A percentile compares a stretch with the other conserved stretches of the same genome.
These are phyloP conservation scores for Hypholoma fasciculare DNA, from an alignment of 768 basidiomycete genomes.

Conservation along the genomic window DNA sequence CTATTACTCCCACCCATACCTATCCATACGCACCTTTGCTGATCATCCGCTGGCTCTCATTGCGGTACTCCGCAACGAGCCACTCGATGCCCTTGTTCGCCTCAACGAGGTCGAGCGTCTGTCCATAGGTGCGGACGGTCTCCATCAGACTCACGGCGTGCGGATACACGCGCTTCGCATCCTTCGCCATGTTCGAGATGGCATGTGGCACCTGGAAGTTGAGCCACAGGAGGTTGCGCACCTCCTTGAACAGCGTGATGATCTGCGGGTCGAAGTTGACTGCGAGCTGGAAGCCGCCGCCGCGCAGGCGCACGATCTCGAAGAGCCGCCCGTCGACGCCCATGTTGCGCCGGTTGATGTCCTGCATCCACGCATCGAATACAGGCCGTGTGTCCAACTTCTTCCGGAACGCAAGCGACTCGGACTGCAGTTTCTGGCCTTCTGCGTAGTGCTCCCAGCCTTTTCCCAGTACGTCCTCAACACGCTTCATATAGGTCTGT, in stretches of 20 bases:
- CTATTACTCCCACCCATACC: not conserved
- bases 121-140: slow-evolving; percentile 96
- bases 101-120: slow-evolving; percentile 91
- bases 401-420: slow-evolving; percentile 88
- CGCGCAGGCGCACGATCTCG: slow-evolving; percentile 64
- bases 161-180: slow-evolving; percentile 97
- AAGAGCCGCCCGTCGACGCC: slow-evolving; percentile 90
- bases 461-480: slow-evolving; percentile 96
- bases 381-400: slow-evolving; percentile 95
- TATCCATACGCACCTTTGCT: slow-evolving; percentile 61
- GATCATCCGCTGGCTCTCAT: slow-evolving; percentile 93
- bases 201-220: slow-evolving; percentile 95
- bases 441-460: slow-evolving; percentile 99
- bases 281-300: slow-evolving; percentile 80
- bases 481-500: slow-evolving; percentile 96
- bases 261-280: slow-evolving; percentile 99
- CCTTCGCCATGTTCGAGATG: slow-evolving; percentile 96
- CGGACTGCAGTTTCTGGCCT: slow-evolving; percentile 94
- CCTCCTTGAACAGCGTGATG: slow-evolving; percentile 98
- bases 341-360: slow-evolving; percentile 93
- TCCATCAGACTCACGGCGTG: slow-evolving; percentile 99
- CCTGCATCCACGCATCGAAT: slow-evolving; percentile 95
- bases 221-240: slow-evolving; percentile 93
- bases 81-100: slow-evolving; percentile 90
- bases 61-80: slow-evolving; percentile 92